A percentile compares a stretch with the other conserved stretches of the same genome.
Evolutionary conservation across 345 rosid genomes (phyloP).

Genomic region (Eucalyptus regnans): DNA sequence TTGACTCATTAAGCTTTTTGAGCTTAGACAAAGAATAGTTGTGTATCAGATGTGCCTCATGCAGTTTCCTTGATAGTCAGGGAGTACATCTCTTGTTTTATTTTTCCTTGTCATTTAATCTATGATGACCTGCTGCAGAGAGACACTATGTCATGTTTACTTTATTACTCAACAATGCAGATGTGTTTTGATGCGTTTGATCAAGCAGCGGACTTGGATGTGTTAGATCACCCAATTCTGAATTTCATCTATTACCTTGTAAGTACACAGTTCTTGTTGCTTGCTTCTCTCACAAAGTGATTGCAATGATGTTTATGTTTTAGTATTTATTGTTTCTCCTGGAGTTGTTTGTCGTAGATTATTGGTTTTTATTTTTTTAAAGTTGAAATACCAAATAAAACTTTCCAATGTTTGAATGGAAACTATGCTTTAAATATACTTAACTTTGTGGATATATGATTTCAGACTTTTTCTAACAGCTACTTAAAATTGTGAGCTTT

Average conservation of each 20-base stretch:
- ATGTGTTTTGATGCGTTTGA: slow-evolving; percentile 83
- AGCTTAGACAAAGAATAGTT: background rate
- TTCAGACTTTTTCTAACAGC: background rate
- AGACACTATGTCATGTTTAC: background rate
- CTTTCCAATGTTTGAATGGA: background rate
- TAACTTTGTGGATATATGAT: background rate
- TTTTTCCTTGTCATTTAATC: background rate
- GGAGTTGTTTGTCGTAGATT: background rate
- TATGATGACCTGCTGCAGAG: background rate
- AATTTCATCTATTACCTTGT: slow-evolving; percentile 82
- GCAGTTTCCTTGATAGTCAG: background rate
- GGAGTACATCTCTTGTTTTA: background rate
- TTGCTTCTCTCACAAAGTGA: background rate
- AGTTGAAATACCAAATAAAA: background rate
- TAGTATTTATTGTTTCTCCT: background rate
- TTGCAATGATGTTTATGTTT: background rate
- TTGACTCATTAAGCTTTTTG: background rate
- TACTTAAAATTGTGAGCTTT: background rate
- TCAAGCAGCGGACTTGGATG: slow-evolving; percentile 67
- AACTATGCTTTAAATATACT: background rate
- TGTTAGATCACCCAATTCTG: slow-evolving; percentile 73
- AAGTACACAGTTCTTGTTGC: slow-evolving; percentile 1
- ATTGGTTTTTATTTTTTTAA: background rate
- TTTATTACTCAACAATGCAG: slow-evolving; percentile 15
- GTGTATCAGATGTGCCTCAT: background rate